Conservation (phyloP, 2,329 filamentous ascomycete species). For the Ophiocordyceps australis region DNA sequence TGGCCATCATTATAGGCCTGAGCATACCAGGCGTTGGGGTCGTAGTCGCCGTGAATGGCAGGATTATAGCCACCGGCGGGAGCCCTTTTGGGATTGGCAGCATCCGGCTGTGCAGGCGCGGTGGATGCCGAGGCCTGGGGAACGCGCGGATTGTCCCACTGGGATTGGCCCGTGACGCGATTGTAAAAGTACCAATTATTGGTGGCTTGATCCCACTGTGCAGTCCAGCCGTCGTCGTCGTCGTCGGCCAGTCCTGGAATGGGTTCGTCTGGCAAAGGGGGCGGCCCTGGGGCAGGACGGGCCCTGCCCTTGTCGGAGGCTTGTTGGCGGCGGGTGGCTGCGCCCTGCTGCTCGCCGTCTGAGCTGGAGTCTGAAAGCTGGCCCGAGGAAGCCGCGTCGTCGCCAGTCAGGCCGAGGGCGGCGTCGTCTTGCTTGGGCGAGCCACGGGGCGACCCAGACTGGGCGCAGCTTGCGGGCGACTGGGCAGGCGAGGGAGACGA, state of each 20-base stretch:
- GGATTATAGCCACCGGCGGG: conserved; percentile 76
- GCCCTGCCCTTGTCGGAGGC: too few species aligned
- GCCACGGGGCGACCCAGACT: too few species aligned
- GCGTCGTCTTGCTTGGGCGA: too few species aligned
- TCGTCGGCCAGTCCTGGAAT: too few species aligned
- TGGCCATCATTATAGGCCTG: conserved; percentile 27
- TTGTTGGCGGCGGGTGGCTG: conserved; percentile 1
- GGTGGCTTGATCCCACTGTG: conserved; percentile 52
- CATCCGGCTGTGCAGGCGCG: conserved; percentile 11
- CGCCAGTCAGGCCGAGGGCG: too few species aligned
- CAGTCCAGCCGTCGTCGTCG: conserved; percentile 62
- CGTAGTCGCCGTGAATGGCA: conserved; percentile 89
- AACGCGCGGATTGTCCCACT: conserved; percentile 78
- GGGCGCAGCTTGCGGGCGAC: too few species aligned
- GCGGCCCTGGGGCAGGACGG: too few species aligned
- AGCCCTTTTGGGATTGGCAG: conserved; percentile 15
- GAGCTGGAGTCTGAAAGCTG: too few species aligned
- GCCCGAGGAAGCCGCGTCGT: too few species aligned
- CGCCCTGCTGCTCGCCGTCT: conserved; percentile 2
- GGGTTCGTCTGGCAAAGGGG: conserved; percentile 23
- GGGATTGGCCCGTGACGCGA: conserved; percentile 52
- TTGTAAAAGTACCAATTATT: conserved; percentile 75
- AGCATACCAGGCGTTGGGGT: conserved; percentile 90
- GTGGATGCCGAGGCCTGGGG: conserved; percentile 19
- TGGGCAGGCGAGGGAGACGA: too few species aligned